phyloP scores from a whole-genome alignment of 2,329 filamentous ascomycete species.

The Westerdykella aurantiaca region DNA sequence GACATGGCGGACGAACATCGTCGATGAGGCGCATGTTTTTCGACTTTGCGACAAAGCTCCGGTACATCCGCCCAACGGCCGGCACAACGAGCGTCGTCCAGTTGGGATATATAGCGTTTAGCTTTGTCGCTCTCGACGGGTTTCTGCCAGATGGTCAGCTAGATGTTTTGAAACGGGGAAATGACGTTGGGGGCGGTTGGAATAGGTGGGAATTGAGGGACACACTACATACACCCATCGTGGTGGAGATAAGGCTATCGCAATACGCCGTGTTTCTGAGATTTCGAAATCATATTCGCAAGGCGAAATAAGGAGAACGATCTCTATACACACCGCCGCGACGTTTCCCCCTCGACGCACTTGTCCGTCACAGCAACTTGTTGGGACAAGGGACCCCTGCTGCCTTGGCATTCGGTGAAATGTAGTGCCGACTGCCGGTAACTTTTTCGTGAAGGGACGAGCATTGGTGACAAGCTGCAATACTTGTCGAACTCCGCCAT shows the following conservation, averaged over 20 bases:
- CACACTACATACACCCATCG: slow-evolving; percentile 31
- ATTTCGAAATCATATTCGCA: slow-evolving; percentile 27
- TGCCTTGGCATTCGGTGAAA: slow-evolving; percentile 7
- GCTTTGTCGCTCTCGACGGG: slow-evolving; percentile 64
- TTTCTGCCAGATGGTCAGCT: slow-evolving; percentile 36
- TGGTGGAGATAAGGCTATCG: slow-evolving; percentile 26
- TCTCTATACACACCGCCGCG: slow-evolving; percentile 10
- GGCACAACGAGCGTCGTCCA: slow-evolving; percentile 83
- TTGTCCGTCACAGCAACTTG: background rate
- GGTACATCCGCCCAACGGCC: slow-evolving; percentile 81
- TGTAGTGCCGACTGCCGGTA: background rate
- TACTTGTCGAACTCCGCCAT: background rate
- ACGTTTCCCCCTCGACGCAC: background rate
- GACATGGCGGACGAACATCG: slow-evolving; percentile 57
- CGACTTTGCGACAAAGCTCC: slow-evolving; percentile 86
- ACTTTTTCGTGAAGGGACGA: slow-evolving; percentile 4
- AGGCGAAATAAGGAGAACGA: slow-evolving; percentile 17
- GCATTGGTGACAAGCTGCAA: background rate
- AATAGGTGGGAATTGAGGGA: background rate
- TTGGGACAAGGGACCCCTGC: slow-evolving; percentile 12
- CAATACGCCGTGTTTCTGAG: slow-evolving; percentile 16
- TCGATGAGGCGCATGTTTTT: slow-evolving; percentile 83
- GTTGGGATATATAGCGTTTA: slow-evolving; percentile 69
- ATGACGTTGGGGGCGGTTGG: slow-evolving; percentile 28
- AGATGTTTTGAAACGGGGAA: slow-evolving; percentile 4